Base-by-base conservation (phyloP, 2,329 filamentous ascomycete genomes). In the Massarina eburnea region DNA sequence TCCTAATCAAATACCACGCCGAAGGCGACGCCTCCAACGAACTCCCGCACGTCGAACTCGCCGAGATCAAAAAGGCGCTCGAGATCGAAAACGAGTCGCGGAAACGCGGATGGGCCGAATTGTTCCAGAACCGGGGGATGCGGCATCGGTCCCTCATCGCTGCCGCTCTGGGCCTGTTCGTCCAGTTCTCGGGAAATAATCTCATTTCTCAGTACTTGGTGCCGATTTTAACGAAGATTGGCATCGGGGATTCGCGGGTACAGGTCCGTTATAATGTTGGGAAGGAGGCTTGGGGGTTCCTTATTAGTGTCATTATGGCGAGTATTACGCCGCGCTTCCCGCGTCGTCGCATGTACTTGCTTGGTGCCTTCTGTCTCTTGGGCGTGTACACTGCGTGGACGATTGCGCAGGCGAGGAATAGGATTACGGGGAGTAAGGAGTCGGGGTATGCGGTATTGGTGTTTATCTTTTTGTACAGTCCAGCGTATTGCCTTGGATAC, bases 121-220 rank as follows among this genome's bases (percentile, higher is more conserved):
- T 87, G 46, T 58, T 86, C 54, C 71, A 72, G 48, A 86, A 84
- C 8, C 76, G 73, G 55, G 83, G 83, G 15, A 87, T 87, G 73
- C 76, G 82, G 26, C 83, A 82, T 71, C 77, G 84, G 2, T 71
- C 86, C 33, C 75, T 79, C 19, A 80, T 87, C 39, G 74, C 84
- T 18, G 68, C 85, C 26, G 83, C 80, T 0, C 74, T 87, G 12
- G 84, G 82, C 49, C 66, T 86, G 54, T 84, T 86, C 54, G 84
- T 82, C 1, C 83, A 87, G 64, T 87, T 84, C 66, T 82, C 78
- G 37, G 84, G 84, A 19, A 86, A 86, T 59, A 83, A 63, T 3
- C 70, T 45, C n/a, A 55, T 53, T 26, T 44, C 76, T 48, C 85
- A 86, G 64, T 86, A 86, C 62, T 80, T 85, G 58, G 79, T 83